Evolutionary conservation across 1,139 yeast species (phyloP), one percentile per base, ranked within the genome.

Genomic region (Yamadazyma sp.): DNA sequence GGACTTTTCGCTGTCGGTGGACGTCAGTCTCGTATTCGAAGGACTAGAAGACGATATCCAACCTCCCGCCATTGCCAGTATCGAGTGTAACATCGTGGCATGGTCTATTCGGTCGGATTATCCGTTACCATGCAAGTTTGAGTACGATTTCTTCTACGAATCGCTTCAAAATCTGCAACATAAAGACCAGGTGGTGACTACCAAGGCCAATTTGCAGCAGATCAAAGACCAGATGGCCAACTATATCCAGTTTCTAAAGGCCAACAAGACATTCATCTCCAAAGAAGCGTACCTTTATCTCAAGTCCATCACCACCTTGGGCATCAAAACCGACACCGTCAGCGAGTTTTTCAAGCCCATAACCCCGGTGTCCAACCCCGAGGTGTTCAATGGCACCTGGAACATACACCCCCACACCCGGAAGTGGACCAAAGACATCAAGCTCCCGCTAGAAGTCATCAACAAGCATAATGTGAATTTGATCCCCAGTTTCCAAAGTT

Each of bases 81-180:
- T 71, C 12, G 76, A 69, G 11, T 48, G 61, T 20, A 69, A 67
- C 43, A 50, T 71, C 10, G 67, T 70, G 1, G 57, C 65, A 7
- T 71, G 76, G 76, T 56, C 76, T 2, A 69, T 65, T 46, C 54
- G 57, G 33, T 55, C 74, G 2, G 75, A 70, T 30, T 69, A 63
- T 42, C 75, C 76, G 1, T 48, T 71, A 26, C 76, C 76, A 2
- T 56, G 67, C 40, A 60, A 59, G 31, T 46, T 71, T 16, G 66
- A 64, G 5, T 68, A 68, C 42, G 77, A 71, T 45, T 70, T 71
- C 48, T 70, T 70, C 49, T 70, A 70, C 48, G 53, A 62, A 6
- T 52, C 57, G 18, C 56, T 61, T 2, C 42, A 48, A n/a, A 50
- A 49, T n/a, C 39, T 47, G 6, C 43, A 44, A 21, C 51, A 43